Conservation (phyloP, 2,329 filamentous ascomycete genomes). For the Lojkania enalia region DNA sequence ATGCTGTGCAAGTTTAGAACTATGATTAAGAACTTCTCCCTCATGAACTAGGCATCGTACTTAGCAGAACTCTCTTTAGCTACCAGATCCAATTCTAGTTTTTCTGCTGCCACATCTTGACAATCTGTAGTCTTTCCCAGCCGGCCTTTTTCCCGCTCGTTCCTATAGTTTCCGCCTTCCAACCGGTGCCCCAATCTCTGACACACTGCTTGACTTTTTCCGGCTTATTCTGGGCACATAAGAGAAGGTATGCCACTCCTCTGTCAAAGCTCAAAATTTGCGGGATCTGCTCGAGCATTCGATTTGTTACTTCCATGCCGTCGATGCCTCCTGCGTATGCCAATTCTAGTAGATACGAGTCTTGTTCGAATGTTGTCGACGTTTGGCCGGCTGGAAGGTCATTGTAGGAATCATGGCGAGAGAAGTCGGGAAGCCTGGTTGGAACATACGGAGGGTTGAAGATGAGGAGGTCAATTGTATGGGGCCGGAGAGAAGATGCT, state of each 20-base stretch:
- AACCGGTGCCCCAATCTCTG: conserved; percentile 60
- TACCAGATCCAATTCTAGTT: too few relatives aligned
- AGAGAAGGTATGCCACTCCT: conserved; percentile 84
- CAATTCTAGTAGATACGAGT: conserved; percentile 80
- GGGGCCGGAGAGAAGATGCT: conserved; percentile 59
- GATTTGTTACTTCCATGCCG: conserved; percentile 91
- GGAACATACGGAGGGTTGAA: conserved; percentile 99
- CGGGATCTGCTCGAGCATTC: conserved; percentile 72
- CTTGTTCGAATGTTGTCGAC: conserved; percentile 67
- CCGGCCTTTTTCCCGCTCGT: conserved; percentile 84
- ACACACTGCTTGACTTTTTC: conserved; percentile 70
- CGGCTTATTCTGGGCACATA: conserved; percentile 90
- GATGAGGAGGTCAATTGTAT: conserved; percentile 77
- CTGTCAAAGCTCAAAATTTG: conserved; percentile 61
- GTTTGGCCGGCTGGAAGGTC: conserved; percentile 22
- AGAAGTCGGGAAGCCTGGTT: conserved; percentile 69
- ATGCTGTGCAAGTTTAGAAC: too few relatives aligned
- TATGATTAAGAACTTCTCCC: too few relatives aligned
- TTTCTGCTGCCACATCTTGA: conserved; percentile 82
- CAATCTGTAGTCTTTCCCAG: conserved; percentile 90
- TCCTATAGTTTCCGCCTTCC: conserved; percentile 78
- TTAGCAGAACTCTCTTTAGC: too few relatives aligned
- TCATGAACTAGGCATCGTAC: too few relatives aligned
- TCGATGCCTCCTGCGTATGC: conserved; percentile 87
- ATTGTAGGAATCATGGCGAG: conserved; percentile 43